Percentiles rank a stretch among this genome's conserved stretches.
phyloP scores from a whole-genome alignment of 257 asterid genomes.

The Cynanchum wilfordii region DNA sequence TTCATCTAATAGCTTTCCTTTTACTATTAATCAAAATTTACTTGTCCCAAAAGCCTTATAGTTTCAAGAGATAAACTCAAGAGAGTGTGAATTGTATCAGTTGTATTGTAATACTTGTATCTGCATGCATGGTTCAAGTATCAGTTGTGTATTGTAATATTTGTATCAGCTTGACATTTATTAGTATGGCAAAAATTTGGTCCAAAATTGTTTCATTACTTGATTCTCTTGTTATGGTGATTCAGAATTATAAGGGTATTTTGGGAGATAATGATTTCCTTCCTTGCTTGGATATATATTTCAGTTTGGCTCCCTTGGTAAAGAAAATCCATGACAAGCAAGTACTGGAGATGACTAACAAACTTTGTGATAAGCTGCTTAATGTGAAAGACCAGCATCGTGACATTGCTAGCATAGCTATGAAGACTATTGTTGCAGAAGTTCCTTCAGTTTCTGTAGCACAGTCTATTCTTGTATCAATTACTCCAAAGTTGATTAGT shows the following conservation, averaged over 20 bases:
- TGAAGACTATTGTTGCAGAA: conserved; percentile 95
- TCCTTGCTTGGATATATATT: not conserved
- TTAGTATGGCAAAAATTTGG: not conserved
- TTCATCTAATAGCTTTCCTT: not conserved
- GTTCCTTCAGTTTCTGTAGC: conserved; percentile 77
- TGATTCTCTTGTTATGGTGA: not conserved
- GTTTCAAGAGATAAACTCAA: not conserved
- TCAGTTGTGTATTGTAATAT: too few relatives aligned
- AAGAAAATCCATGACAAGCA: conserved; percentile 83
- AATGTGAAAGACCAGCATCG: conserved; percentile 90
- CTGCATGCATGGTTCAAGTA: too few relatives aligned
- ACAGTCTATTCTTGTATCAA: conserved; percentile 63
- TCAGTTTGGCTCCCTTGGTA: conserved; percentile 56
- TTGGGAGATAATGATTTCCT: not conserved
- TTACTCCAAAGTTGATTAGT: conserved; percentile 77
- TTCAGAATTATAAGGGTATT: not conserved
- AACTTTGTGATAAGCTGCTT: conserved; percentile 93
- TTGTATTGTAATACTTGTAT: not conserved
- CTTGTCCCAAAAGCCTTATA: not conserved
- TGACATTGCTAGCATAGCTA: conserved; percentile 94
- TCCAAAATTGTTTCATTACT: not conserved
- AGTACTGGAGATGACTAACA: conserved; percentile 79
- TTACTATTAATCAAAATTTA: not conserved
- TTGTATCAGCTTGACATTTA: not conserved
- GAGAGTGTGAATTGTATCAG: not conserved